phyloP scores from a whole-genome alignment of 75 land plant genomes.

The Cunninghamia lanceolata region DNA sequence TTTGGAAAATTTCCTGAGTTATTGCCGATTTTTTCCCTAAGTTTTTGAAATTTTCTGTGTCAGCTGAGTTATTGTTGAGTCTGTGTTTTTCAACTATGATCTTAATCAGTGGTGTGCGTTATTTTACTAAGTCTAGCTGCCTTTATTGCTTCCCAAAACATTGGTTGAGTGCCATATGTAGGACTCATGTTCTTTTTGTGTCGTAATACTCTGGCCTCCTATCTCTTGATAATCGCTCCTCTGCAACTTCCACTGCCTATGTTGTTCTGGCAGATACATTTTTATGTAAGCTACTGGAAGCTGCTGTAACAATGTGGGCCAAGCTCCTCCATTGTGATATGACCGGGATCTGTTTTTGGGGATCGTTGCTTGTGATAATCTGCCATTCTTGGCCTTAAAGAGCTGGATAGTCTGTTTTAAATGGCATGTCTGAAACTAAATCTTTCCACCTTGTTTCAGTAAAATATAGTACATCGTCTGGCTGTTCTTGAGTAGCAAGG shows the following conservation, averaged over 20 bases:
- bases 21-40: no score
- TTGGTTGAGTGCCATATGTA: no score
- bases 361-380: constrained; percentile 79
- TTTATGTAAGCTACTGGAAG: constrained; percentile 70
- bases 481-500: constrained; percentile 71
- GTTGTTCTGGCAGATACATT: constrained; percentile 57
- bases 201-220: constrained; percentile 80
- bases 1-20: no score
- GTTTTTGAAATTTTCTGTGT: no score
- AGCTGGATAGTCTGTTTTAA: constrained; percentile 78
- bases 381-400: constrained; percentile 74
- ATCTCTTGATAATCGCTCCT: constrained; percentile 46
- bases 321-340: constrained; percentile 77
- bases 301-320: constrained; percentile 88
- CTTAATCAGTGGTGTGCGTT: no score
- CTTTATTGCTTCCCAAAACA: no score
- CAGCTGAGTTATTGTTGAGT: no score
- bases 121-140: no score
- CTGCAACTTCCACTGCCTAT: constrained; percentile 51
- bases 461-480: constrained; percentile 65
- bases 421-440: constrained; percentile 70
- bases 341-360: constrained; percentile 86
- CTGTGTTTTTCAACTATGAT: no score
- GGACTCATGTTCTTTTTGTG: constrained; percentile 45
- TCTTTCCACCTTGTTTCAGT: constrained; percentile 69